Percentiles rank a stretch among this genome's conserved stretches.
Conservation (phyloP, 2,329 filamentous ascomycete genomes). For the Fusarium robinianum region DNA sequence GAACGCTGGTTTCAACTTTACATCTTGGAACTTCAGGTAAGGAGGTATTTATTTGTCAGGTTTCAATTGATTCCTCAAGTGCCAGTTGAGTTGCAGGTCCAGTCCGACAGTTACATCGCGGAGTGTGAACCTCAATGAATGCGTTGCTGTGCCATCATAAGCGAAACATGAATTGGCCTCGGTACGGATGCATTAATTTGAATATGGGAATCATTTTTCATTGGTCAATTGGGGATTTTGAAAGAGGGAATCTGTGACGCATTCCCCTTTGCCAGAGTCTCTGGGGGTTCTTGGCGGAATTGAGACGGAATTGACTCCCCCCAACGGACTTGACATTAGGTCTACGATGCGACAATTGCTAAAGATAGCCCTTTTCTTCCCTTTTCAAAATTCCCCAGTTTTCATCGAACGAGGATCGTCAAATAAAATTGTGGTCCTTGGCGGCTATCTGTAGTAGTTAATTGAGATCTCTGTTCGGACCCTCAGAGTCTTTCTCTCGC, state of each 20-base stretch:
- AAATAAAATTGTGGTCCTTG: neutral
- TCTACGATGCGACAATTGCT: neutral
- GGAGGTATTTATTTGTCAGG: too few species aligned
- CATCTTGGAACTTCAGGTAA: too few species aligned
- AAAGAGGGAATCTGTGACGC: too few species aligned
- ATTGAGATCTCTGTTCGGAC: neutral
- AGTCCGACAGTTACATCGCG: constrained; percentile 20
- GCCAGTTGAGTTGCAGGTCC: constrained; percentile 19
- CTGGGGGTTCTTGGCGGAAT: too few species aligned
- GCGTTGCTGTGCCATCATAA: too few species aligned
- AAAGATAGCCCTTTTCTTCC: constrained; percentile 1
- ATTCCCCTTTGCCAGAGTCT: too few species aligned
- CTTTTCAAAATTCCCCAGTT: neutral
- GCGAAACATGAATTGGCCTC: neutral
- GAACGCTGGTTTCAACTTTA: constrained; percentile 11
- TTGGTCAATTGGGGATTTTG: too few species aligned
- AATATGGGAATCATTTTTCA: too few species aligned
- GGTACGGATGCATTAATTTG: neutral
- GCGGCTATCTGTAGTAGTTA: neutral
- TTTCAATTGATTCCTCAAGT: constrained; percentile 1
- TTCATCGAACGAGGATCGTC: neutral
- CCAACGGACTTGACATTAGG: too few species aligned
- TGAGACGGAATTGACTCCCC: too few species aligned
- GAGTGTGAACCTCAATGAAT: too few species aligned
- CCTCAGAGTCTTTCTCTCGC: too few species aligned